phyloP scores from a whole-genome alignment of 2,329 filamentous ascomycete genomes.

The Hypoxylon rubiginosum region DNA sequence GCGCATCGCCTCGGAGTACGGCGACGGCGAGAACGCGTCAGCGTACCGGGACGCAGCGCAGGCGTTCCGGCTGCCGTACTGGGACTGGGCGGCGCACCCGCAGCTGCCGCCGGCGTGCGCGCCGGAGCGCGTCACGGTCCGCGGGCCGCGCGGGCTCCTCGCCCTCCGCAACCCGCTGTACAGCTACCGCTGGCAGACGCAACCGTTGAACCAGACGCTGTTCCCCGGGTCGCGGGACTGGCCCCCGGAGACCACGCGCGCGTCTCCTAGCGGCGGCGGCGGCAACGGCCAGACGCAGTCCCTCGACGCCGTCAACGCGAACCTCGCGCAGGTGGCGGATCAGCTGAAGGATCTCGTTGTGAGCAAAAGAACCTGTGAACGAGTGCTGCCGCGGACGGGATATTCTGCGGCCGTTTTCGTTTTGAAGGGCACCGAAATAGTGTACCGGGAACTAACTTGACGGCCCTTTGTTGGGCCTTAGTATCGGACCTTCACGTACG shows the following conservation, averaged over 20 bases:
- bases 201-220: constrained; percentile 52
- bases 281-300: too few relatives aligned
- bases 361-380: constrained; percentile 40
- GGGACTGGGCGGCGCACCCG: constrained; percentile 65
- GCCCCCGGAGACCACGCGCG: constrained; percentile 57
- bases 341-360: constrained; percentile 59
- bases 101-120: constrained; percentile 59
- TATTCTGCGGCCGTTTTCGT: not conserved
- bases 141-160: constrained; percentile 56
- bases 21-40: constrained; percentile 48
- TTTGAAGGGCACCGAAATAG: not conserved
- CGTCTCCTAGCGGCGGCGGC: constrained; percentile 49
- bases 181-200: constrained; percentile 63
- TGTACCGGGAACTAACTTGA: too few relatives aligned
- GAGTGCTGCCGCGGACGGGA: not conserved
- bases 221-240: constrained; percentile 55
- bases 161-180: constrained; percentile 66
- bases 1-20: constrained; percentile 61
- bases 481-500: constrained; percentile 60
- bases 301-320: constrained; percentile 55
- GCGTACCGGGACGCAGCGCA: constrained; percentile 62
- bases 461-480: constrained; percentile 36
- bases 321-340: constrained; percentile 47
- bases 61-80: constrained; percentile 63
- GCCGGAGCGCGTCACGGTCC: constrained; percentile 55